Evolutionary conservation across 1,284 basidiomycete species (phyloP).

Genomic region (Thelephora terrestris): DNA sequence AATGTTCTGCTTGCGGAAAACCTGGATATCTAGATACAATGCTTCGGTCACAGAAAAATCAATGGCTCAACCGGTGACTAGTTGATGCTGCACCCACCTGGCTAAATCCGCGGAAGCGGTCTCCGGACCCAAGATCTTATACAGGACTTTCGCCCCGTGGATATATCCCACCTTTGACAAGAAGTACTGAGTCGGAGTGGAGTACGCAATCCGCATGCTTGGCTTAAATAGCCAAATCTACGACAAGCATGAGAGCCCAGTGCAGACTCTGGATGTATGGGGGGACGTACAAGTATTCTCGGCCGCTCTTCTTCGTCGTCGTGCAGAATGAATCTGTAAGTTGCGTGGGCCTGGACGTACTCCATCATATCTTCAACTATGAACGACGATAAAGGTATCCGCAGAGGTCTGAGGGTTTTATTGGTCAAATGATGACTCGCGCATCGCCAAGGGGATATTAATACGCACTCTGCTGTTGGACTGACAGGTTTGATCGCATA

Average conservation of each 20-base stretch:
- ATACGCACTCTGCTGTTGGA: slow-evolving; percentile 47
- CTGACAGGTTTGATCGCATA: slow-evolving; percentile 72
- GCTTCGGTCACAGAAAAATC: slow-evolving; percentile 23
- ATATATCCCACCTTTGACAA: slow-evolving; percentile 56
- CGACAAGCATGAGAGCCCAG: slow-evolving; percentile 2
- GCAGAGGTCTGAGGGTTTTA: slow-evolving; percentile 34
- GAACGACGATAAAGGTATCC: slow-evolving; percentile 72
- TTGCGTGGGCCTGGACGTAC: slow-evolving; percentile 79
- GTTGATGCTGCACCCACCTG: background rate
- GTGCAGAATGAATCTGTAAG: slow-evolving; percentile 76
- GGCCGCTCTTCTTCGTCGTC: slow-evolving; percentile 77
- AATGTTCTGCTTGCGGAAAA: slow-evolving; percentile 75
- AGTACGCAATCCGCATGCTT: slow-evolving; percentile 66
- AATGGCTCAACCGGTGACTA: background rate
- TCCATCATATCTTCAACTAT: slow-evolving; percentile 83
- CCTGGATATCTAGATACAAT: slow-evolving; percentile 60
- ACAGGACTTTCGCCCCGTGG: slow-evolving; percentile 65
- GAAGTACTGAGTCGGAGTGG: slow-evolving; percentile 39
- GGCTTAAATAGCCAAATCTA: slow-evolving; percentile 91
- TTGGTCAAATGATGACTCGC: slow-evolving; percentile 7
- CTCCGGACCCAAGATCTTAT: slow-evolving; percentile 54
- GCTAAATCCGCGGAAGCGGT: slow-evolving; percentile 40
- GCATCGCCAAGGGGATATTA: slow-evolving; percentile 2
- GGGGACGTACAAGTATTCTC: slow-evolving; percentile 56
- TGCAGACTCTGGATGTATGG: background rate